Evolutionary conservation across 345 rosid species (phyloP), one percentile per base, ranked within the genome.

Genomic region (Gynandropsis gynandra): DNA sequence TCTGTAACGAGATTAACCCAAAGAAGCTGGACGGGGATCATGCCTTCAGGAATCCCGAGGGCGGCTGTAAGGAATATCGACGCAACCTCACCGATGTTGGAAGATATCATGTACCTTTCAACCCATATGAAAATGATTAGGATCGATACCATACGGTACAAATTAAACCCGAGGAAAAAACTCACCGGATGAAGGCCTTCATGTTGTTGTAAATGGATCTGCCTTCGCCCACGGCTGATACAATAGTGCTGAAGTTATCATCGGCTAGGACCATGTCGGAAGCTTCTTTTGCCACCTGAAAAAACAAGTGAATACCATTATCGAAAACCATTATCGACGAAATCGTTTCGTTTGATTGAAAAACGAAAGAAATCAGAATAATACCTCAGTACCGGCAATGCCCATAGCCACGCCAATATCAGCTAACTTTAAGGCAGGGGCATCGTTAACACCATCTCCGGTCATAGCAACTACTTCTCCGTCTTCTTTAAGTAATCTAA

Each of bases 391-490:
- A 42, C 98, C 98, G 7, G 95, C 47, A 55, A 92, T 85, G 32
- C 98, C 98, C 98, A 92, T 92, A 47, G 97, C 96, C 35, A 92
- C 48, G n/a, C 98, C 98, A 50, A 92, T 92, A 57, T 92, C 97
- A 54, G 98, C 98, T 73, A 92, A 69, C 72, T 92, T 92, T 48
- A 92, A 69, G 42, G 98, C 98, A 56, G 98, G 96, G 15, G 96
- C 96, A 72, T 92, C 98, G 56, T 92, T 92, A 51, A 87, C 96
- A 66, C 96, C 98, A 69, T 92, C 98, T 53, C 96, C 96, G 15
- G 98, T 92, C 98, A 92, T 92, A 21, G 98, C 96, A 56, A 92
- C 98, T 14, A 92, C 98, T 72, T 92, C 98, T n/a, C 93, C 95
- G 48, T 85, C 95, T 67, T 77, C 96, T 74, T 92, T 85, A 45